Evolutionary conservation across 148 eudicot species (phyloP).

Genomic region (Rhododendron henanense): DNA sequence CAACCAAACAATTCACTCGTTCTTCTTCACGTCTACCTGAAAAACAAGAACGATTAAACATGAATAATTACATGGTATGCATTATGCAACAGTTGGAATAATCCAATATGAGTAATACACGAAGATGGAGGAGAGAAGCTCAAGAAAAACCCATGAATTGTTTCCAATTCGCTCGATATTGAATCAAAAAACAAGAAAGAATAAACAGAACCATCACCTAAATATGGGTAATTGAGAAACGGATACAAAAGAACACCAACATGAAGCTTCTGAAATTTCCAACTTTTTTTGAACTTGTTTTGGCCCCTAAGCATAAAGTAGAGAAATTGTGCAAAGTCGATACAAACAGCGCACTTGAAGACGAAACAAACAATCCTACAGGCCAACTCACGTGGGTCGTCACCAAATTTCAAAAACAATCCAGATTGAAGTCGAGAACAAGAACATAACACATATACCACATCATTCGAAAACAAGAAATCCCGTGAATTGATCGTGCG

Average conservation of each 20-base stretch:
- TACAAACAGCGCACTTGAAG: neutral
- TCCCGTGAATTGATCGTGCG: neutral
- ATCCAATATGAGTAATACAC: neutral
- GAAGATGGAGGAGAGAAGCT: neutral
- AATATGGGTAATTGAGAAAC: neutral
- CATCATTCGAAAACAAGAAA: neutral
- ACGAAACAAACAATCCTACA: neutral
- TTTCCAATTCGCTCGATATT: neutral
- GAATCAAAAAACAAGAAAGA: neutral
- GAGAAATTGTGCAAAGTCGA: neutral
- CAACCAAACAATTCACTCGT: neutral
- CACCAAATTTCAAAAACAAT: neutral
- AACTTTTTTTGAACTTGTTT: neutral
- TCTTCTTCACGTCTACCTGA: constrained; percentile 19
- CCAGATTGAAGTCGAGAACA: neutral
- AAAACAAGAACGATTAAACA: neutral
- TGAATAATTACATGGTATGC: neutral
- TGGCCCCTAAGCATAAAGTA: neutral
- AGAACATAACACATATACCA: neutral
- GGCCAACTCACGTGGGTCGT: neutral
- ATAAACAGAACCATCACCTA: neutral
- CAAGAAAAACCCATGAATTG: neutral
- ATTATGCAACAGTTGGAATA: neutral
- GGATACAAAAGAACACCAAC: neutral
- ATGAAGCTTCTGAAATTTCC: neutral